Percentiles rank a stretch among this genome's conserved stretches.
Evolutionary conservation across 176 grass and related monocot genomes (phyloP).

Genomic region (Eleusine indica): DNA sequence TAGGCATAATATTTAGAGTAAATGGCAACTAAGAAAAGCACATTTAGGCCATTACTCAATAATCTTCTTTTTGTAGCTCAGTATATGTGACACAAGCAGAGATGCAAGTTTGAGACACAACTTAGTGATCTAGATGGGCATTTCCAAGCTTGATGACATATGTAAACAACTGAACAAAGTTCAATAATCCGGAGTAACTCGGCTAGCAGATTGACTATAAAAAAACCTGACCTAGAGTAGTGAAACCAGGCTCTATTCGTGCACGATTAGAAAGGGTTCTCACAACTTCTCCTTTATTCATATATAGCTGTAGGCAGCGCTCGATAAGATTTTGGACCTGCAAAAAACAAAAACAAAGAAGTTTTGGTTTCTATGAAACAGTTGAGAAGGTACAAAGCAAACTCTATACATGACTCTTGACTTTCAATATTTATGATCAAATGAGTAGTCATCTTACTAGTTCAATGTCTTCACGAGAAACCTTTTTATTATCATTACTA

Average conservation of each 20-base stretch:
- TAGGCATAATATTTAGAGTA: background rate
- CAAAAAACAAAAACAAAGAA: slow-evolving; percentile 15
- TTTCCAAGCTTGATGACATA: background rate
- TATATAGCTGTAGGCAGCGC: slow-evolving; percentile 78
- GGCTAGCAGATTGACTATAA: background rate
- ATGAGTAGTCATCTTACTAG: slow-evolving; percentile 55
- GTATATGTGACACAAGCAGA: background rate
- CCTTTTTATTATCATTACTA: slow-evolving; percentile 62
- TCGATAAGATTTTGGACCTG: slow-evolving; percentile 93
- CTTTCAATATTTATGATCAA: background rate
- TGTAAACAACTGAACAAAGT: background rate
- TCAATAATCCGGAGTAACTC: background rate
- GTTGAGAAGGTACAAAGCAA: background rate
- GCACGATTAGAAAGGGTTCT: slow-evolving; percentile 75
- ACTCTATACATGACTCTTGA: background rate
- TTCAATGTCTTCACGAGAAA: slow-evolving; percentile 85
- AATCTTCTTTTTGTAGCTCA: background rate
- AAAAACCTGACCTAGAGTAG: slow-evolving; percentile 64
- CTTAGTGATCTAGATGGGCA: background rate
- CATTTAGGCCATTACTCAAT: background rate
- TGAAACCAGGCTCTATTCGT: slow-evolving; percentile 88
- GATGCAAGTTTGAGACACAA: background rate
- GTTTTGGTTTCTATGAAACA: slow-evolving; percentile 15
- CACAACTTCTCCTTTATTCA: slow-evolving; percentile 83
- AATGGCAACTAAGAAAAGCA: background rate